phyloP scores from a whole-genome alignment of 2,329 filamentous ascomycete species.

The Diaporthe citriasiana region DNA sequence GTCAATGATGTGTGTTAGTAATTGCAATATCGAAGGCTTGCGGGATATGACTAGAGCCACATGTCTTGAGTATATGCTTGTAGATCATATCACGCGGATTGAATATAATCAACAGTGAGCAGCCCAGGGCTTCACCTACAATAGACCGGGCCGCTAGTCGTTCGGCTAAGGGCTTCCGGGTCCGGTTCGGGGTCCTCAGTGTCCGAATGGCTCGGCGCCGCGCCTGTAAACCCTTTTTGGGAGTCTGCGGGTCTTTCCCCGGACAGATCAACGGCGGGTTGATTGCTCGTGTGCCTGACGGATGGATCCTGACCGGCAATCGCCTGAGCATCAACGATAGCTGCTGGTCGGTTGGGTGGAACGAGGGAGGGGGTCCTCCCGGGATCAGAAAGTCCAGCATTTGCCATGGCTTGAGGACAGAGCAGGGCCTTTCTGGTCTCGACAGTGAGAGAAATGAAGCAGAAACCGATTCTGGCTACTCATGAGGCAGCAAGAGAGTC shows the following conservation, averaged over 20 bases:
- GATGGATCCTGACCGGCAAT: constrained; percentile 37
- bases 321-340: constrained; percentile 31
- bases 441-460: constrained; percentile 1
- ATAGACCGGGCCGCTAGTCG: constrained; percentile 57
- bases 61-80: background rate
- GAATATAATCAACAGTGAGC: constrained; percentile 57
- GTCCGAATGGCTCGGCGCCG: constrained; percentile 32
- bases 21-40: background rate
- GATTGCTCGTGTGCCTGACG: constrained; percentile 4
- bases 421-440: constrained; percentile 23
- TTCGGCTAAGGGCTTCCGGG: constrained; percentile 53
- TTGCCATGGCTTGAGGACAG: background rate
- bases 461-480: constrained; percentile 18
- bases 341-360: constrained; percentile 20
- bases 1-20: background rate
- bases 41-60: background rate
- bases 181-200: constrained; percentile 45
- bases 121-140: constrained; percentile 59
- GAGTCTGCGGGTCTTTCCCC: constrained; percentile 36
- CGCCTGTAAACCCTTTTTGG: constrained; percentile 31
- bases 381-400: constrained; percentile 29
- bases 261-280: constrained; percentile 27
- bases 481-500: constrained; percentile 21
- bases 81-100: background rate
- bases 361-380: constrained; percentile 11